phyloP scores from a whole-genome alignment of 1,139 yeast species.

The Kluyveromyces sp. region DNA sequence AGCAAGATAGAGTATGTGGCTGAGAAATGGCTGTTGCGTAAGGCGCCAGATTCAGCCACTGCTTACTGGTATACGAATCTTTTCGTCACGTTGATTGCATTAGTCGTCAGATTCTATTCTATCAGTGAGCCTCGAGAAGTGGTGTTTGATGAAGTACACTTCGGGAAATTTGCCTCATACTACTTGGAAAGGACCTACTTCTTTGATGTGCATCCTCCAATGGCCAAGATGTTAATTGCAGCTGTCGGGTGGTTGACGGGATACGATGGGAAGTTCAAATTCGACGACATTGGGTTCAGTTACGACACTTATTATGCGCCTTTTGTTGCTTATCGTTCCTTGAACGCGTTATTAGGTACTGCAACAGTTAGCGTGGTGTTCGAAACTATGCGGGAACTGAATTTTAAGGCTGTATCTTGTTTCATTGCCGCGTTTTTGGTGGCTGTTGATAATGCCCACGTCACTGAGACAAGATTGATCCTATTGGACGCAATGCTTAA shows the following conservation, averaged over 20 bases:
- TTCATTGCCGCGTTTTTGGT: constrained; percentile 73
- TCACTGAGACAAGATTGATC: constrained; percentile 83
- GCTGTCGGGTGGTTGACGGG: constrained; percentile 84
- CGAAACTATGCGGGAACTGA: constrained; percentile 73
- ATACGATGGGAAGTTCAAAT: constrained; percentile 83
- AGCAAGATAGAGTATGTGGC: constrained; percentile 14
- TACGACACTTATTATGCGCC: constrained; percentile 77
- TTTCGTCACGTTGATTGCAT: constrained; percentile 57
- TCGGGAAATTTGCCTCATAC: constrained; percentile 91
- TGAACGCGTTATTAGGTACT: constrained; percentile 78
- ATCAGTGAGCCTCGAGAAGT: constrained; percentile 76
- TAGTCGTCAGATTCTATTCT: constrained; percentile 61
- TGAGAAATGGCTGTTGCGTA: constrained; percentile 23
- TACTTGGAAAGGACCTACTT: constrained; percentile 78
- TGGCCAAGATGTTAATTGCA: constrained; percentile 90
- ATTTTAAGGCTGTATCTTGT: constrained; percentile 74
- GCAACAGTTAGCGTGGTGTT: constrained; percentile 78
- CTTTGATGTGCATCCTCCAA: constrained; percentile 96
- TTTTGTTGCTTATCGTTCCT: constrained; percentile 75
- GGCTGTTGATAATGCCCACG: constrained; percentile 86
- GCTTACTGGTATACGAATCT: constrained; percentile 19
- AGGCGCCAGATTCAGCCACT: constrained; percentile 20
- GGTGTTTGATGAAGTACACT: constrained; percentile 97
- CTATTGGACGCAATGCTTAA: constrained; percentile 85
- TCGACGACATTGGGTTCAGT: constrained; percentile 82